Evolutionary conservation across 148 eudicot species (phyloP).

Genomic region (Silene conica): DNA sequence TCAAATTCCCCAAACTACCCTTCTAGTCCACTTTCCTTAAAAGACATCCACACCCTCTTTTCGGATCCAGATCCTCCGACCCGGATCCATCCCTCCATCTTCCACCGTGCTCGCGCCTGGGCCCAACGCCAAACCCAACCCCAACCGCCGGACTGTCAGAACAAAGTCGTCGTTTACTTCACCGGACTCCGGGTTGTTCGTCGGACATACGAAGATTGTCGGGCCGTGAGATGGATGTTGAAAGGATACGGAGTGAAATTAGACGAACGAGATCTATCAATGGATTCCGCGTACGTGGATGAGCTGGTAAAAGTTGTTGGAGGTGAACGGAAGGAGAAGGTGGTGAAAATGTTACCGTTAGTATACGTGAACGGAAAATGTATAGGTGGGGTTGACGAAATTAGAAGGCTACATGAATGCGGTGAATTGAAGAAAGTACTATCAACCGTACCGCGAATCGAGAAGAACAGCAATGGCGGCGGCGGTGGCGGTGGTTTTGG

Average conservation of each 20-base stretch:
- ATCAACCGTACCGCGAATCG: slow-evolving; percentile 19
- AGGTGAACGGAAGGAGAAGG: background rate
- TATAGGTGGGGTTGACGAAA: slow-evolving; percentile 50
- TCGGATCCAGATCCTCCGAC: slow-evolving; percentile 1
- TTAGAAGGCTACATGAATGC: slow-evolving; percentile 39
- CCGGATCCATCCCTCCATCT: slow-evolving; percentile 26
- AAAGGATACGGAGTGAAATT: slow-evolving; percentile 32
- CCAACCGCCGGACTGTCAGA: slow-evolving; percentile 21
- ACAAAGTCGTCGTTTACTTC: slow-evolving; percentile 39
- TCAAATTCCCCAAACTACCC: background rate
- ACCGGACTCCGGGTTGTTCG: slow-evolving; percentile 42
- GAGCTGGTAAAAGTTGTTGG: slow-evolving; percentile 32
- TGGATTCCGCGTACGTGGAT: slow-evolving; percentile 30
- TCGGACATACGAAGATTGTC: slow-evolving; percentile 42
- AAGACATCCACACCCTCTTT: slow-evolving; percentile 31
- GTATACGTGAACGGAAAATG: slow-evolving; percentile 41
- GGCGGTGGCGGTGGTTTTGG: slow-evolving; percentile 24
- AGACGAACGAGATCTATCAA: slow-evolving; percentile 55
- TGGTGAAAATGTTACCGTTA: slow-evolving; percentile 26
- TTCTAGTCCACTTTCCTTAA: slow-evolving; percentile 15
- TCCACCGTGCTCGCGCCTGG: slow-evolving; percentile 34
- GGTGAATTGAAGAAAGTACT: slow-evolving; percentile 40
- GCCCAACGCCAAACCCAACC: slow-evolving; percentile 17
- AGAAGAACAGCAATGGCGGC: slow-evolving; percentile 16
- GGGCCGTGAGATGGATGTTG: slow-evolving; percentile 34